Base-by-base conservation (phyloP, 2,329 filamentous ascomycete genomes). In the Myotisia sp. region DNA sequence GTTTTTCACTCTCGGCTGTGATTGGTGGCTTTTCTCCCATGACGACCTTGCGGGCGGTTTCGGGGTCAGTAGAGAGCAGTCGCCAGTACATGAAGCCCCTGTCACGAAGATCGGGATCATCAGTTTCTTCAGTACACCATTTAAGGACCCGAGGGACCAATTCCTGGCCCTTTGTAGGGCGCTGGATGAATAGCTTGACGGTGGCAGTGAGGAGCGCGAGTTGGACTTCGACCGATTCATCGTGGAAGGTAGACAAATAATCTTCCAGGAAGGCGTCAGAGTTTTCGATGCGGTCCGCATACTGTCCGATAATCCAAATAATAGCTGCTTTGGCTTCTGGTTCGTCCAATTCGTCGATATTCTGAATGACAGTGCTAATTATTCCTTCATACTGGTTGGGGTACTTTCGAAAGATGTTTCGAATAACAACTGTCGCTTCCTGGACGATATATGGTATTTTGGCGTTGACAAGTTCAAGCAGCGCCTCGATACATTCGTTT, bases 1-100 rank as follows among this genome's bases (percentile, higher is more conserved):
- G 71, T 45, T 87, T 87, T 60, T 98, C 90, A 18, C 82, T 86
- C 58, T 98, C 90, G 21, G 90, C 87, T 1, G 86, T 93, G 56
- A 98, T 95, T 5, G 87, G 73, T 5, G 90, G 90, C 55, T 98
- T 98, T 46, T 92, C 81, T 39, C 90, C 87, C 87, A 98, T 95
- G 44, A 98, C 86, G 33, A 98, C 74, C 42, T 76, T 67, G 53
- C 81, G 90, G 2, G 90, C 90, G 0, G 79, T 74, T 32, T 78
- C 76, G 46, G 92, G 87, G 54, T 94, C 86, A 0, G 85, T 92
- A 1, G 85, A 93, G 2, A 98, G 69, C 9, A 98, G 70, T 3
- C 90, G 82, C 90, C 90, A 98, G 65, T 98, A 98, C 86, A 98
- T 95, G 64, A 94, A 98, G 0, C 90, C 90, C 48, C 90, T 70